phyloP scores from a whole-genome alignment of 2,329 filamentous ascomycete species.

The Colletotrichum lindemuthianum region DNA sequence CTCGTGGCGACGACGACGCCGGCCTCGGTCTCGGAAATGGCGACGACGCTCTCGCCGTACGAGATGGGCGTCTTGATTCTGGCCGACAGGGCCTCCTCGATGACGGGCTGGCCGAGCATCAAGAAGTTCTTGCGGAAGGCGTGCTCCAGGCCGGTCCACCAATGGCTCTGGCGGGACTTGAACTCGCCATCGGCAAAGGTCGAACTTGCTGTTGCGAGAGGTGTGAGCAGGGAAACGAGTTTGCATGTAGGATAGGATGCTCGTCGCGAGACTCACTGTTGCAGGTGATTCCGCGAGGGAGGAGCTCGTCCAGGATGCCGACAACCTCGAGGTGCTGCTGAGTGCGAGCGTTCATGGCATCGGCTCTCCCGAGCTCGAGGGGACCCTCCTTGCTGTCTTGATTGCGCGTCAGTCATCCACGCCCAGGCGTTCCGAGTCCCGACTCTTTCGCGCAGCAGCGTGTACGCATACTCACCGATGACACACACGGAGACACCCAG shows the following conservation, averaged over 20 bases:
- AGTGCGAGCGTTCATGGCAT: conserved; percentile 59
- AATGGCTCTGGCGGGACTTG: conserved; percentile 57
- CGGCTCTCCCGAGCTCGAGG: conserved; percentile 55
- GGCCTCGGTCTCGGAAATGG: conserved; percentile 41
- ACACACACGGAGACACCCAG: conserved; percentile 53
- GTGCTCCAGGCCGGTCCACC: conserved; percentile 58
- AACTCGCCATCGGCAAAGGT: conserved; percentile 58
- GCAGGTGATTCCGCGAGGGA: conserved; percentile 56
- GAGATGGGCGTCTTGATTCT: conserved; percentile 46
- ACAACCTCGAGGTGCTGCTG: conserved; percentile 59
- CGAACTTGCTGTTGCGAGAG: conserved; percentile 51
- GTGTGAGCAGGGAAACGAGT: background rate
- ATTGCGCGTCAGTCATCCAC: background rate
- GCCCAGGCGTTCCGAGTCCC: background rate
- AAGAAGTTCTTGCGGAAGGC: conserved; percentile 58
- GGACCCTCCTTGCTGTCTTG: conserved; percentile 51
- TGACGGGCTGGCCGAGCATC: conserved; percentile 60
- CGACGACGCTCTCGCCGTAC: conserved; percentile 50
- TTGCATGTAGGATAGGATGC: no score
- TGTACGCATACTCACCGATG: conserved; percentile 43
- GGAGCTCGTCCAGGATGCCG: conserved; percentile 53
- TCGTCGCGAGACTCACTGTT: conserved; percentile 51
- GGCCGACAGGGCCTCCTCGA: conserved; percentile 52
- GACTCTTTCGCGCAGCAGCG: background rate
- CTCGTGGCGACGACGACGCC: conserved; percentile 43